phyloP scores from a whole-genome alignment of 2,329 filamentous ascomycete genomes.

The Trichoderma brevicompactum region DNA sequence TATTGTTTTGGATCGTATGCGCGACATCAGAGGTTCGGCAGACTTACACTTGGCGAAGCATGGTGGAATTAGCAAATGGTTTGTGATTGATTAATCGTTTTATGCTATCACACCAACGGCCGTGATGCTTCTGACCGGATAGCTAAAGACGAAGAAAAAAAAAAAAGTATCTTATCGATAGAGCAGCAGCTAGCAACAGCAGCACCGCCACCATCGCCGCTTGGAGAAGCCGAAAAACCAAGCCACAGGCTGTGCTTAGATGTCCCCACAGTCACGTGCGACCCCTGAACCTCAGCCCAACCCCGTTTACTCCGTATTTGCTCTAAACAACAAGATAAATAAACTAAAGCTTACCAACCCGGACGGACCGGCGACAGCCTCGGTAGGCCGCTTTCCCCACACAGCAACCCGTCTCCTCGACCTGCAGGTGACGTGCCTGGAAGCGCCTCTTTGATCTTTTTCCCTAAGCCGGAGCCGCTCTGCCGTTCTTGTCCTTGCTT shows the following conservation, averaged over 20 bases:
- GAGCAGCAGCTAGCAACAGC: constrained; percentile 11
- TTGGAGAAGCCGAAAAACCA: not conserved
- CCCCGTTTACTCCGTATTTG: not conserved
- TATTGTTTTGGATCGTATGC: not conserved
- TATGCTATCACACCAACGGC: constrained; percentile 4
- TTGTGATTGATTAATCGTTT: constrained; percentile 8
- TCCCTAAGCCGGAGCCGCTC: constrained; percentile 11
- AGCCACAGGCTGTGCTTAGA: constrained; percentile 8
- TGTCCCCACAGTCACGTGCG: constrained; percentile 45
- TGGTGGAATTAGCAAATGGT: constrained; percentile 38
- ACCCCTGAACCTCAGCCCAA: constrained; percentile 14
- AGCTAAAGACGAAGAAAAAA: constrained; percentile 5
- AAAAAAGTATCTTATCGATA: constrained; percentile 46
- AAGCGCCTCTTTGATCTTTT: constrained; percentile 21
- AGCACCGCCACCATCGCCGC: constrained; percentile 19
- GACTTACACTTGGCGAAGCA: constrained; percentile 56
- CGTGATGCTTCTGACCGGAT: constrained; percentile 10
- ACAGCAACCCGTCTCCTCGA: constrained; percentile 4
- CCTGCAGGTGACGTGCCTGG: constrained; percentile 27
- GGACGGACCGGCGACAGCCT: constrained; percentile 29
- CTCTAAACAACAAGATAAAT: not conserved
- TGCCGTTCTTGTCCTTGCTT: not conserved
- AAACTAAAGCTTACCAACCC: constrained; percentile 22
- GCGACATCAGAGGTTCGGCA: too few species aligned
- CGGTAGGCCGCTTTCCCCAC: constrained; percentile 29